Evolutionary conservation across 768 basidiomycete species (phyloP).

Genomic region (Agaricus sinodeliciosus): DNA sequence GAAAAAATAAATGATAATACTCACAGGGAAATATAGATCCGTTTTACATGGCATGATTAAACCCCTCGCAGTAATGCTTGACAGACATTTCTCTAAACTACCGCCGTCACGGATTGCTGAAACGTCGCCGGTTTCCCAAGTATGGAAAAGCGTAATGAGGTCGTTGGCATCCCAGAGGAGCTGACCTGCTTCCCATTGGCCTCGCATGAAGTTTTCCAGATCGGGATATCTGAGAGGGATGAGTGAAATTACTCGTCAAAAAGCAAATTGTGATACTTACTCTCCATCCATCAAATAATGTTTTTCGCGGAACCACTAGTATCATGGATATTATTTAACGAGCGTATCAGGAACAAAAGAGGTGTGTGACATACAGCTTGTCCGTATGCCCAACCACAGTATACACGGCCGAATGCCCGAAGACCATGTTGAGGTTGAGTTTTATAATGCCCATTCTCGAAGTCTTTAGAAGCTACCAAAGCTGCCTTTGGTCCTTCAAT

Average conservation of each 20-base stretch:
- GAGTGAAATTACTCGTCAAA: not conserved
- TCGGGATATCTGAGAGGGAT: slow-evolving; percentile 32
- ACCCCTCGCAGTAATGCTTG: slow-evolving; percentile 41
- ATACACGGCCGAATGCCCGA: slow-evolving; percentile 49
- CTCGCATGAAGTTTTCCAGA: slow-evolving; percentile 43
- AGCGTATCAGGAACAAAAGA: too few species aligned
- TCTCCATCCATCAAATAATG: slow-evolving; percentile 34
- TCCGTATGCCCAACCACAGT: slow-evolving; percentile 54
- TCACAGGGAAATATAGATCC: slow-evolving; percentile 51
- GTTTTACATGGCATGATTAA: slow-evolving; percentile 55
- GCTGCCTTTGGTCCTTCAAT: slow-evolving; percentile 55
- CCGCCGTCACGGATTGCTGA: slow-evolving; percentile 37
- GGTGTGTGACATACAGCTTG: slow-evolving; percentile 32
- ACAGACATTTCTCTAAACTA: slow-evolving; percentile 33
- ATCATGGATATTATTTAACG: not conserved
- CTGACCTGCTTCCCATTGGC: slow-evolving; percentile 42
- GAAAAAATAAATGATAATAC: not conserved
- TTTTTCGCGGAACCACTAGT: slow-evolving; percentile 50
- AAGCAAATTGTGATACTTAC: slow-evolving; percentile 17
- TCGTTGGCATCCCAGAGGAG: slow-evolving; percentile 52
- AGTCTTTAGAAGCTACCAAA: slow-evolving; percentile 47
- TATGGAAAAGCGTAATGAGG: slow-evolving; percentile 38
- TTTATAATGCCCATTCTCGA: slow-evolving; percentile 46
- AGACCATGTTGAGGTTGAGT: slow-evolving; percentile 39
- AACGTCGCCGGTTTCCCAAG: slow-evolving; percentile 46